A percentile compares a stretch with the other conserved stretches of the same genome.
Evolutionary conservation across 306 rosid genomes (phyloP).

Genomic region (Lablab purpureus): DNA sequence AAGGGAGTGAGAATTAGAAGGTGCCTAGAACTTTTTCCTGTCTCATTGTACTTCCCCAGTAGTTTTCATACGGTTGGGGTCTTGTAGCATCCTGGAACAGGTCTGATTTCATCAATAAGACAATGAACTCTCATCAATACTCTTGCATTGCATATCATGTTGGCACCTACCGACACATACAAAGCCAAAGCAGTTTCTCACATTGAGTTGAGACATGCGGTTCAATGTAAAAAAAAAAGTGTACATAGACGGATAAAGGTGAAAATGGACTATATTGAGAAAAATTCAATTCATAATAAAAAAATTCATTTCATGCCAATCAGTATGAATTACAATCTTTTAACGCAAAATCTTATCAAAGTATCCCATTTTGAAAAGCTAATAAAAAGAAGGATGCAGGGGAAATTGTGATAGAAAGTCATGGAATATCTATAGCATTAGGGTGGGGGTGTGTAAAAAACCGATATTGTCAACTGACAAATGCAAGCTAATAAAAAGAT

Average conservation of each 20-base stretch:
- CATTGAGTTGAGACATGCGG: not conserved
- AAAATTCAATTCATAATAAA: not conserved
- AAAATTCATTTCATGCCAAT: not conserved
- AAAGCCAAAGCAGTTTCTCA: constrained; percentile 19
- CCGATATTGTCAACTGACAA: constrained; percentile 1
- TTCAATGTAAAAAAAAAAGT: not conserved
- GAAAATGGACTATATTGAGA: constrained; percentile 2
- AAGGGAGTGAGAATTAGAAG: not conserved
- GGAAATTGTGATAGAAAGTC: not conserved
- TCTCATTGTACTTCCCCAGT: not conserved
- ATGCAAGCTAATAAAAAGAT: constrained; percentile 29
- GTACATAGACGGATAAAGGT: not conserved
- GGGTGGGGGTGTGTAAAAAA: not conserved
- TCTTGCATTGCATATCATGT: not conserved
- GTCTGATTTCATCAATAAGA: not conserved
- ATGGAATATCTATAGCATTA: not conserved
- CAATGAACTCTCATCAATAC: not conserved
- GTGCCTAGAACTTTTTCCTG: not conserved
- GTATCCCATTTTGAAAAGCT: not conserved
- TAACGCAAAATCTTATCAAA: not conserved
- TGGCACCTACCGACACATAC: not conserved
- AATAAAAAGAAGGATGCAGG: not conserved
- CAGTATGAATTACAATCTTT: not conserved
- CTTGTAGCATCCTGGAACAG: not conserved
- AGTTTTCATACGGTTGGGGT: not conserved